These are phyloP conservation scores for Myxozyma neotropica DNA, from an alignment of 805 yeast species.

Conservation along the genomic window DNA sequence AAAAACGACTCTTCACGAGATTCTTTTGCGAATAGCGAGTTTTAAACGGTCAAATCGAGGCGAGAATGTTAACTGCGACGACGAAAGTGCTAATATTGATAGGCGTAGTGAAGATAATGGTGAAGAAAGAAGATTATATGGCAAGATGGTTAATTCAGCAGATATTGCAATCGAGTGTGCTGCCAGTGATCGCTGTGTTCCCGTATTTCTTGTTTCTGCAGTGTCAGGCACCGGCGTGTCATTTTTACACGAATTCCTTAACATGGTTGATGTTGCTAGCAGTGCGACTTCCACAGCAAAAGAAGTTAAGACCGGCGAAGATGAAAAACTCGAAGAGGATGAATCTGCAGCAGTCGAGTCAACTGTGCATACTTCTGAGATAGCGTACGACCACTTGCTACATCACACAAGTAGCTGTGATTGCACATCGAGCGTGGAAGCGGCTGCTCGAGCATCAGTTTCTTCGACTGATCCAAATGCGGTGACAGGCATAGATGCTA, in stretches of 20 bases:
- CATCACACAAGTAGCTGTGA: conserved; percentile 23
- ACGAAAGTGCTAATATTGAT: too few relatives aligned
- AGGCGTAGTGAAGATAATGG: too few relatives aligned
- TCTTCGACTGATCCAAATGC: background rate
- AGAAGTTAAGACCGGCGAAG: too few relatives aligned
- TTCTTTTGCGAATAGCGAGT: conserved; percentile 17
- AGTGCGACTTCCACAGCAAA: background rate
- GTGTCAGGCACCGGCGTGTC: conserved; percentile 28
- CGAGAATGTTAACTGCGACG: background rate
- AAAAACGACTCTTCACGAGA: conserved; percentile 13
- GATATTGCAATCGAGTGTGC: conserved; percentile 26
- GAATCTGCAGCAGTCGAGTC: background rate
- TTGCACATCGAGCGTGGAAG: conserved; percentile 6
- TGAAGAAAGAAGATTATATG: conserved; percentile 10
- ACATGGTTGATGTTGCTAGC: conserved; percentile 13
- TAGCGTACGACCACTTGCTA: conserved; percentile 18
- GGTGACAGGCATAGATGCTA: background rate
- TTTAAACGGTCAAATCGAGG: conserved; percentile 2
- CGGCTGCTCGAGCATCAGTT: conserved; percentile 3
- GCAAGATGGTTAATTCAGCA: conserved; percentile 29
- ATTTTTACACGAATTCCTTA: conserved; percentile 23
- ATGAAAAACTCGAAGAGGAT: background rate
- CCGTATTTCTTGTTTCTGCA: conserved; percentile 31
- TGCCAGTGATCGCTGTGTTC: conserved; percentile 19
- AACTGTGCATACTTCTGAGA: background rate